Base-by-base conservation (phyloP, 331 rosid species). In the Pyrus hybrid region DNA sequence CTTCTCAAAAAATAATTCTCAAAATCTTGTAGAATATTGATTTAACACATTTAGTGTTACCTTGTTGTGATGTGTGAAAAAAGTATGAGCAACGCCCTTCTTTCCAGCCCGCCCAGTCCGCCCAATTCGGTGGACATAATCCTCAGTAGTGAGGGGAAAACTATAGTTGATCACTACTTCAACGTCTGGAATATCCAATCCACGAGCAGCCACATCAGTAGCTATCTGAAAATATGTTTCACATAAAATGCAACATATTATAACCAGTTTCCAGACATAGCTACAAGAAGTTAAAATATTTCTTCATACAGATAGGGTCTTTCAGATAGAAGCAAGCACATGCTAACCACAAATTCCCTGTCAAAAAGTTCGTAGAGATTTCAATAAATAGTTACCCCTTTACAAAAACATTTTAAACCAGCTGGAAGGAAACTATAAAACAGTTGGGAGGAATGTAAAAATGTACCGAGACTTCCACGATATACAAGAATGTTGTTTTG, bases 21-120 rank as follows among this genome's bases (percentile, higher is more conserved):
- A 28, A 28, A 28, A 28, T 28, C 20, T 20, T 58, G 63, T 30
- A 8, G 49, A 63, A 66, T 45, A 63, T 23, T 2, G 30, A 28
- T 28, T 28, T 28, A 28, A 58, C 25, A 54, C 4, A 22, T 73
- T 22, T 20, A 16, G 60, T 7, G 12, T 43, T 83, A 91, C 97
- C 97, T 94, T 94, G 80, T 91, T 94, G 76, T 84, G 91, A 72
- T 82, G 89, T 7, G 88, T 91, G n/a, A 94, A 91, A 76, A 94
- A 94, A 35, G 98, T 91, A 82, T 94, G 98, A n/a, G 98, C 93
- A 66, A 94, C 95, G 18, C 99, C 99, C 70, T 94, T 91, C 76
- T 92, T 92, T 63, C 97, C 99, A 70, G 99, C 97, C 78, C 99
- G 89, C 67, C 99, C 99, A 62, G 99, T 94, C 33, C 97, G 89